Percentiles rank a stretch among this genome's conserved stretches.
phyloP scores from a whole-genome alignment of 164 flowering plant genomes.

The Umbellularia californica region DNA sequence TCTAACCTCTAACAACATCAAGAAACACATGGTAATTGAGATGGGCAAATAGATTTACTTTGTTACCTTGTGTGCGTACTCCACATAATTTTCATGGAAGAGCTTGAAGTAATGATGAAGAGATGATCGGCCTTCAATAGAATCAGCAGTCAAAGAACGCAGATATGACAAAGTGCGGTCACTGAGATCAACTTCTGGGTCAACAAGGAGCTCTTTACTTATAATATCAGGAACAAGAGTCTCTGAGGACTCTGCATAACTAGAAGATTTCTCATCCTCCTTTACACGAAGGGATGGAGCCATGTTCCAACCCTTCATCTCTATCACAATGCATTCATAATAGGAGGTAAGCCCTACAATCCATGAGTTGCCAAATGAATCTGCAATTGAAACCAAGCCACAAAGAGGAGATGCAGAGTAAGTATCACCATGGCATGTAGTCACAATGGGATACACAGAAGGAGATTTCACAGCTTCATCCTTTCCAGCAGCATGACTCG shows the following conservation, averaged over 20 bases:
- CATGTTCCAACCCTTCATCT: conserved; percentile 64
- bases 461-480: conserved; percentile 55
- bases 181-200: conserved; percentile 61
- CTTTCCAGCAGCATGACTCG: conserved; percentile 61
- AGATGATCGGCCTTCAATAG: conserved; percentile 86
- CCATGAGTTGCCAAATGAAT: conserved; percentile 91
- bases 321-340: conserved; percentile 67
- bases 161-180: conserved; percentile 60
- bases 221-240: conserved; percentile 48
- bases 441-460: conserved; percentile 72
- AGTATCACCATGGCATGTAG: conserved; percentile 48
- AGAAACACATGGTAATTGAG: neutral
- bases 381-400: conserved; percentile 71
- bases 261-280: conserved; percentile 22
- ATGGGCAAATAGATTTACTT: neutral
- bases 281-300: conserved; percentile 46
- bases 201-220: conserved; percentile 83
- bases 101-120: conserved; percentile 87
- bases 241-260: conserved; percentile 29
- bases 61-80: conserved; percentile 93
- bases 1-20: neutral
- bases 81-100: conserved; percentile 91
- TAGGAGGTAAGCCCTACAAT: conserved; percentile 57
- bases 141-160: conserved; percentile 73
- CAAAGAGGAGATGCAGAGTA: conserved; percentile 40